Evolutionary conservation across 2,329 filamentous ascomycete species (phyloP).

Genomic region (Penicillium sp.): DNA sequence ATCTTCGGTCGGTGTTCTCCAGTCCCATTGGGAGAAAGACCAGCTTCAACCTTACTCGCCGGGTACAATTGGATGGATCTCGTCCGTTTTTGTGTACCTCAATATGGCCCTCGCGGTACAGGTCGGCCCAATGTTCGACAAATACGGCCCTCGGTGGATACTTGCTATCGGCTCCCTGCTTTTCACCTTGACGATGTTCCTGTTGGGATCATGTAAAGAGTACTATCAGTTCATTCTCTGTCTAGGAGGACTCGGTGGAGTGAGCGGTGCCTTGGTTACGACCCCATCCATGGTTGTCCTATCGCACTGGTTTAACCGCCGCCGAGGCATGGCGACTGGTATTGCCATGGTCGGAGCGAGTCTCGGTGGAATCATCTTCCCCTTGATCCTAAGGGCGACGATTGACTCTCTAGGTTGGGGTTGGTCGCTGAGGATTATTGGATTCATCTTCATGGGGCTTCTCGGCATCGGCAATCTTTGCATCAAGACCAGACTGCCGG

Average conservation of each 20-base stretch:
- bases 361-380: conserved; percentile 39
- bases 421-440: conserved; percentile 45
- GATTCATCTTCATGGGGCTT: conserved; percentile 27
- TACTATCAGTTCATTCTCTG: conserved; percentile 50
- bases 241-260: conserved; percentile 44
- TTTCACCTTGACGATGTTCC: conserved; percentile 11
- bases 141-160: conserved; percentile 27
- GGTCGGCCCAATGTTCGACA: conserved; percentile 35
- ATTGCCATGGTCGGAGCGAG: conserved; percentile 38
- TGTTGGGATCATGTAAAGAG: conserved; percentile 16
- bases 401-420: conserved; percentile 36
- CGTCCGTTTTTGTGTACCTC: conserved; percentile 31
- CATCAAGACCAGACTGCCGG: conserved; percentile 2
- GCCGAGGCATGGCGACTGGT: conserved; percentile 39
- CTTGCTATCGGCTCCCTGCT: conserved; percentile 22
- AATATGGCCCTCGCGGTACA: conserved; percentile 29
- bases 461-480: conserved; percentile 9
- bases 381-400: conserved; percentile 34
- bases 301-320: conserved; percentile 39
- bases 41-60: not conserved
- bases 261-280: conserved; percentile 43
- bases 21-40: conserved; percentile 38
- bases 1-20: conserved; percentile 55
- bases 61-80: conserved; percentile 31
- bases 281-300: conserved; percentile 30